Evolutionary conservation across 2,329 filamentous ascomycete genomes (phyloP).

Genomic region (Mycosphaerella arachidis): DNA sequence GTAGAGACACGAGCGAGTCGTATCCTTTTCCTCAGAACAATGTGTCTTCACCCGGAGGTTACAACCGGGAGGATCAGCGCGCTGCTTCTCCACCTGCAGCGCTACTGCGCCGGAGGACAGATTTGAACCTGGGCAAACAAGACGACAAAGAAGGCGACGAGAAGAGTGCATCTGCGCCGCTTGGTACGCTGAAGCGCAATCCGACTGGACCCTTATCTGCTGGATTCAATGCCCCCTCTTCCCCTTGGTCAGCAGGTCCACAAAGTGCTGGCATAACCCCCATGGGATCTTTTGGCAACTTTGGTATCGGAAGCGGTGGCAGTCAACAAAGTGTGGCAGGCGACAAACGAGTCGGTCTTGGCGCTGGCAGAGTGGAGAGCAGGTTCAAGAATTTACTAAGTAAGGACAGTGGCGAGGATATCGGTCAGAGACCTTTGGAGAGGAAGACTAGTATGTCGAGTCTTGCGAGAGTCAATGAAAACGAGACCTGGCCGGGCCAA

Average conservation of each 20-base stretch:
- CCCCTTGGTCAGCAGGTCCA: conserved; percentile 55
- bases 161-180: conserved; percentile 36
- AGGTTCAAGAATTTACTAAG: conserved; percentile 80
- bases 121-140: conserved; percentile 46
- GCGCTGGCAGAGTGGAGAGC: conserved; percentile 68
- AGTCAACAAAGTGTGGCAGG: conserved; percentile 47
- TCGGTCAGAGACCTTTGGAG: conserved; percentile 38
- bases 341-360: conserved; percentile 68
- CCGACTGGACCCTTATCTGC: conserved; percentile 52
- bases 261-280: conserved; percentile 61
- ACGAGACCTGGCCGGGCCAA: conserved; percentile 45
- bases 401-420: conserved; percentile 69
- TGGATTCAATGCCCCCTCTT: conserved; percentile 45
- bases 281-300: conserved; percentile 86
- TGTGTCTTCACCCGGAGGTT: conserved; percentile 57
- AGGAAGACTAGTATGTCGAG: conserved; percentile 53
- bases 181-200: conserved; percentile 54
- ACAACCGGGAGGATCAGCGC: conserved; percentile 57
- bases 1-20: conserved; percentile 78
- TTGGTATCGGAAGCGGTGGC: conserved; percentile 56
- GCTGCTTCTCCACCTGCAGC: conserved; percentile 58
- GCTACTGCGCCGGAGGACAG: conserved; percentile 58
- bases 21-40: conserved; percentile 50
- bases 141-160: conserved; percentile 37
- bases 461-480: conserved; percentile 52